Conservation (phyloP, 163 green algal genomes). For the Dunaliella salina region DNA sequence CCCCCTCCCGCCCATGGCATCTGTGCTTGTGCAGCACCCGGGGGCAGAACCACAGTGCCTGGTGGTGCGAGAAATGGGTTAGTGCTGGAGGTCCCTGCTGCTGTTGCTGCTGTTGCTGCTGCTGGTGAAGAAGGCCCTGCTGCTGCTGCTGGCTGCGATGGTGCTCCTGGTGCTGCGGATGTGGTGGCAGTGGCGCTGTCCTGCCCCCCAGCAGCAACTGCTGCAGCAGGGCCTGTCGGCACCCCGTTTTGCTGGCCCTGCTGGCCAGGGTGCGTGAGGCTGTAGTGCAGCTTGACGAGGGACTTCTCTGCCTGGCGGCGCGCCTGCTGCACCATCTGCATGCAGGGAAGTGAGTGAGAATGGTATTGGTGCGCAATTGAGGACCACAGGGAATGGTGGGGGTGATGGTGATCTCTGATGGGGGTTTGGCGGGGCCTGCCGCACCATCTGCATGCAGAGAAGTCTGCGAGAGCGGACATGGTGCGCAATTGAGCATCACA, state of each 20-base stretch:
- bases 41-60: not conserved
- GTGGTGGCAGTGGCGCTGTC: too few relatives aligned
- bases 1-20: not conserved
- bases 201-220: too few relatives aligned
- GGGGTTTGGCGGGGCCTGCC: too few relatives aligned
- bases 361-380: not conserved
- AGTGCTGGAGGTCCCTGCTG: not conserved
- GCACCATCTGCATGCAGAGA: too few relatives aligned
- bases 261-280: not conserved
- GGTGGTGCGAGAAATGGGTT: constrained; percentile 16
- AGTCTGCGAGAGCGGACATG: too few relatives aligned
- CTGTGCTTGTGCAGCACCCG: not conserved
- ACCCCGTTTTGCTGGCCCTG: too few relatives aligned
- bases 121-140: not conserved
- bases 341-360: not conserved
- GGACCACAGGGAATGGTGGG: too few relatives aligned
- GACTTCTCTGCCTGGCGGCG: constrained; percentile 15
- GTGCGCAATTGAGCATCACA: too few relatives aligned
- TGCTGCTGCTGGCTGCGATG: not conserved
- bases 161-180: too few relatives aligned
- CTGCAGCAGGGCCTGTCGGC: too few relatives aligned
- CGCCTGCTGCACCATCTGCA: constrained; percentile 6
- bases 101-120: not conserved
- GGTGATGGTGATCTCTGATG: too few relatives aligned
- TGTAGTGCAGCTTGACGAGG: constrained; percentile 21